phyloP scores from a whole-genome alignment of 1,284 basidiomycete species.

The Cutaneotrichosporon mucoides region DNA sequence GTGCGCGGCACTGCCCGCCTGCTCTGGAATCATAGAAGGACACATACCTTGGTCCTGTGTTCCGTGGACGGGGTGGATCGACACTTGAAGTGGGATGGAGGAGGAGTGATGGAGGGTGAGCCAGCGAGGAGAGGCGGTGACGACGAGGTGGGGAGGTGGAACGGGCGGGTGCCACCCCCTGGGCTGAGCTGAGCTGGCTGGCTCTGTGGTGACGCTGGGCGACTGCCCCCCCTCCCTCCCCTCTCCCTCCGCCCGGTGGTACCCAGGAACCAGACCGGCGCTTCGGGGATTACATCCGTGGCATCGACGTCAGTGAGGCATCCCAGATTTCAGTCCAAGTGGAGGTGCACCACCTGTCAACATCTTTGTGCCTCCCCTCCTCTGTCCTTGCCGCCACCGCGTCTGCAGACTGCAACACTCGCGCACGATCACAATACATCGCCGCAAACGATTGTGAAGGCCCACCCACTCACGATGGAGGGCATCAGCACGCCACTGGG shows the following conservation, averaged over 20 bases:
- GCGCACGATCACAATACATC: no score
- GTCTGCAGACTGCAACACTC: no score
- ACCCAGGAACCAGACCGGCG: neutral
- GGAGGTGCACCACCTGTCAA: slow-evolving; percentile 22
- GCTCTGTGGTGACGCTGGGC: neutral
- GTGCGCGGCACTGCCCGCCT: no score
- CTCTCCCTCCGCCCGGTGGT: no score
- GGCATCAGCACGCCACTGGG: no score
- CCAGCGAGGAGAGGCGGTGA: neutral
- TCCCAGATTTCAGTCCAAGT: neutral
- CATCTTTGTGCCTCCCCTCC: neutral
- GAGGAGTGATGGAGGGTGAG: neutral
- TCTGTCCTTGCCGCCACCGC: neutral
- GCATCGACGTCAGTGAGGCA: neutral
- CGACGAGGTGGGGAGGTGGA: slow-evolving; percentile 1
- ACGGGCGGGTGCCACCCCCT: neutral
- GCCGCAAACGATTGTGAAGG: no score
- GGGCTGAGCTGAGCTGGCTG: neutral
- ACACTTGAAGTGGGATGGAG: neutral
- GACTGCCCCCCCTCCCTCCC: no score
- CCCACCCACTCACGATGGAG: no score
- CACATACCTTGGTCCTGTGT: neutral
- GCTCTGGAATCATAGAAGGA: neutral
- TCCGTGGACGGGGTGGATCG: neutral
- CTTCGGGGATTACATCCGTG: neutral